Conservation (phyloP, 345 rosid genomes). For the Acer negundo region DNA sequence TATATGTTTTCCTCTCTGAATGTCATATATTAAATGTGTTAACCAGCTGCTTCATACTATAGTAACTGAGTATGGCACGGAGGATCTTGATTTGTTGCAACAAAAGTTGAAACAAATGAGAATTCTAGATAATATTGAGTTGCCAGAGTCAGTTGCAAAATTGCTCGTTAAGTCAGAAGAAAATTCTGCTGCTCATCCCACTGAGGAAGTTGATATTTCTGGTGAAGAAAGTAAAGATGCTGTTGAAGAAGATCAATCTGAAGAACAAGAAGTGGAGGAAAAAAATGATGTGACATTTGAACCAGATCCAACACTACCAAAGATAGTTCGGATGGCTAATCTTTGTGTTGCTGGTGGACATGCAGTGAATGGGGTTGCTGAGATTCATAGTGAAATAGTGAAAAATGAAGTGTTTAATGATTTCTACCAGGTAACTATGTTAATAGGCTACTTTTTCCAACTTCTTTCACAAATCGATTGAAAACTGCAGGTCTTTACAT, state of each 20-base stretch:
- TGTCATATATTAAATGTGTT: background rate
- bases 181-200: conserved; percentile 19
- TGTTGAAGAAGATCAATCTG: conserved; percentile 27
- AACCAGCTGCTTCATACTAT: conserved; percentile 45
- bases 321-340: conserved; percentile 52
- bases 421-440: conserved; percentile 37
- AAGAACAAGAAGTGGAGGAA: conserved; percentile 19
- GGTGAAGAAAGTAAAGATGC: conserved; percentile 23
- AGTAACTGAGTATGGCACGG: conserved; percentile 37
- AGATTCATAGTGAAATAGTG: conserved; percentile 58
- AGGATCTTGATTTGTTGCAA: conserved; percentile 42
- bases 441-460: background rate
- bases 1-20: background rate
- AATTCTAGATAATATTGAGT: conserved; percentile 48
- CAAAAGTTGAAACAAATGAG: conserved; percentile 49
- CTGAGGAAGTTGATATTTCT: conserved; percentile 24
- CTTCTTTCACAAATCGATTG: background rate
- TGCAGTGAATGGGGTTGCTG: conserved; percentile 56
- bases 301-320: conserved; percentile 37
- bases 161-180: conserved; percentile 28
- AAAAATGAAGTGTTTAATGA: conserved; percentile 54
- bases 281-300: conserved; percentile 25
- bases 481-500: background rate
- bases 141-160: conserved; percentile 39
- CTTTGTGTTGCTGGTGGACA: conserved; percentile 46